These are phyloP conservation scores for Bacidia rubella DNA, from an alignment of 495 filamentous ascomycete species.

Conservation along the genomic window DNA sequence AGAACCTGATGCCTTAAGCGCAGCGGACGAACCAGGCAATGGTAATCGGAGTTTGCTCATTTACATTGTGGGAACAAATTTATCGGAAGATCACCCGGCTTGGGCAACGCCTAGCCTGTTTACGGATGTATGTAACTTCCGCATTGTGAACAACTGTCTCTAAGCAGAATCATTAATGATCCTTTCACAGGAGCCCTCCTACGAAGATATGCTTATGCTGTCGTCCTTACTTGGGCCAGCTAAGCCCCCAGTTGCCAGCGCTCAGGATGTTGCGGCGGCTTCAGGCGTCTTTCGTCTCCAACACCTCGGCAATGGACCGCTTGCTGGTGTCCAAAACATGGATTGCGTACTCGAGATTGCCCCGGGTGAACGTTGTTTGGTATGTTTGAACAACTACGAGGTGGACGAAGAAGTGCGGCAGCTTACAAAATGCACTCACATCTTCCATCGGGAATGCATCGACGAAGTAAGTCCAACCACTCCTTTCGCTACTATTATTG, in stretches of 20 bases:
- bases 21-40: constrained; percentile 36
- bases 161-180: constrained; percentile 9
- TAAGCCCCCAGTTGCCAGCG: constrained; percentile 58
- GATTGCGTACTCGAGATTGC: constrained; percentile 35
- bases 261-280: constrained; percentile 52
- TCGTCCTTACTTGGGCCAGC: constrained; percentile 60
- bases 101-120: constrained; percentile 64
- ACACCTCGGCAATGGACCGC: constrained; percentile 32
- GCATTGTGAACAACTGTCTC: background rate
- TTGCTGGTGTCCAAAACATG: constrained; percentile 36
- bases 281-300: constrained; percentile 36
- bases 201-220: constrained; percentile 67
- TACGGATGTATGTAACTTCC: constrained; percentile 45
- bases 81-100: constrained; percentile 64
- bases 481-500: background rate
- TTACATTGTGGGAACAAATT: constrained; percentile 63
- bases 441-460: constrained; percentile 64
- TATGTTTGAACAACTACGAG: constrained; percentile 62
- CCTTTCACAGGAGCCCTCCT: constrained; percentile 48
- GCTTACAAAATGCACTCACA: constrained; percentile 52
- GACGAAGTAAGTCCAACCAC: constrained; percentile 49
- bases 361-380: constrained; percentile 51
- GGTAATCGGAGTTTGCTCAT: constrained; percentile 60
- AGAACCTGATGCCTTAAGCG: constrained; percentile 50
- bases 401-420: constrained; percentile 47